A percentile compares a stretch with the other conserved stretches of the same genome.
phyloP scores from a whole-genome alignment of 768 basidiomycete genomes.

The Lentinula edodes region DNA sequence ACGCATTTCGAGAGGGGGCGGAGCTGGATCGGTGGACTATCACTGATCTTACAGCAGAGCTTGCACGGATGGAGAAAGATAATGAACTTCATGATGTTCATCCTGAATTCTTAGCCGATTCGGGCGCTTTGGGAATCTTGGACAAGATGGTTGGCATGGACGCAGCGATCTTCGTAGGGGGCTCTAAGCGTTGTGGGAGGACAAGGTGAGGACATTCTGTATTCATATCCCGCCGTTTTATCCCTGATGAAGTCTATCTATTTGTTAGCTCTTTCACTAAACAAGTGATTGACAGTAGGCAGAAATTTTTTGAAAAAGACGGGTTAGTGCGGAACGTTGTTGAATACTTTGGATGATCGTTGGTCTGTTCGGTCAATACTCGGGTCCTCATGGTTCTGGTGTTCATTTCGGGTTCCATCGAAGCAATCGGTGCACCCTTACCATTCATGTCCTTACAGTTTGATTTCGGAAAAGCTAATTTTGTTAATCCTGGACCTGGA shows the following conservation, averaged over 20 bases:
- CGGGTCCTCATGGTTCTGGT: background rate
- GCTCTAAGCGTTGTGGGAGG: conserved; percentile 39
- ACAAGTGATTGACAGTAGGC: conserved; percentile 43
- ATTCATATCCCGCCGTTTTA: background rate
- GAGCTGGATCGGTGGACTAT: conserved; percentile 34
- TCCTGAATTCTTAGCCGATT: conserved; percentile 33
- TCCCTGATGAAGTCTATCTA: conserved; percentile 10
- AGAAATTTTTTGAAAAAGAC: conserved; percentile 16
- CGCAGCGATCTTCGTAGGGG: conserved; percentile 46
- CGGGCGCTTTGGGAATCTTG: conserved; percentile 48
- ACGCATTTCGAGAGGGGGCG: conserved; percentile 36
- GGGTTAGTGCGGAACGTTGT: conserved; percentile 32
- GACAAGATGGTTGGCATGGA: conserved; percentile 50
- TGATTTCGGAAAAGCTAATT: background rate
- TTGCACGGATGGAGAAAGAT: conserved; percentile 10
- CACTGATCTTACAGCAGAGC: conserved; percentile 36
- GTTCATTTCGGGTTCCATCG: background rate
- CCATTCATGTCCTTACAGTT: background rate
- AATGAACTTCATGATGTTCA: conserved; percentile 7
- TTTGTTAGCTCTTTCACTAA: conserved; percentile 43
- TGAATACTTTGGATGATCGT: conserved; percentile 34
- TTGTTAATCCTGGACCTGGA: background rate
- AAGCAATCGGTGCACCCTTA: background rate
- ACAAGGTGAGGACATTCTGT: conserved; percentile 30
- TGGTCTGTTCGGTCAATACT: background rate